Evolutionary conservation across 345 rosid species (phyloP).

Genomic region (Gossypium mustelinum): DNA sequence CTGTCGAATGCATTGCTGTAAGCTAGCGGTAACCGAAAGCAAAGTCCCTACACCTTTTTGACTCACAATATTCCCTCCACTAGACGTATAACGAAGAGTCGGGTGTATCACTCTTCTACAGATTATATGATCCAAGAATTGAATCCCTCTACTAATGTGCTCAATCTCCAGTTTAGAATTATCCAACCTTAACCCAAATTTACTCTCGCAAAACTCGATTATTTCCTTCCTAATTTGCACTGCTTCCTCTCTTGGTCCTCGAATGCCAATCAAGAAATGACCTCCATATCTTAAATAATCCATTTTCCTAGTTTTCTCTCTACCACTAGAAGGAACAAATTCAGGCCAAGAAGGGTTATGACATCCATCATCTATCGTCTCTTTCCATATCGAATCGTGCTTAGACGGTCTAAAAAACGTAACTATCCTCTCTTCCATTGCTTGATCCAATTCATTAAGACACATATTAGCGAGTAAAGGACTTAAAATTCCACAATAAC

Average conservation of each 20-base stretch:
- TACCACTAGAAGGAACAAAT: slow-evolving; percentile 91
- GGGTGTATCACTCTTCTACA: slow-evolving; percentile 78
- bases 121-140: slow-evolving; percentile 87
- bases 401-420: slow-evolving; percentile 71
- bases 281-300: slow-evolving; percentile 85
- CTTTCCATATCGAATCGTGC: slow-evolving; percentile 85
- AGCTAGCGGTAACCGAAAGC: slow-evolving; percentile 89
- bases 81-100: slow-evolving; percentile 74
- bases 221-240: slow-evolving; percentile 59
- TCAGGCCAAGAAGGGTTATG: slow-evolving; percentile 99
- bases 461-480: slow-evolving; percentile 85
- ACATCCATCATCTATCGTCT: slow-evolving; percentile 73
- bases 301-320: slow-evolving; percentile 91
- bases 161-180: slow-evolving; percentile 75
- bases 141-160: slow-evolving; percentile 80
- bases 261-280: slow-evolving; percentile 82
- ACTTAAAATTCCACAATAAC: slow-evolving; percentile 82
- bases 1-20: slow-evolving; percentile 76
- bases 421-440: slow-evolving; percentile 66
- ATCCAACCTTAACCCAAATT: slow-evolving; percentile 60
- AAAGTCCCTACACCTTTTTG: slow-evolving; percentile 88
- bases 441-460: slow-evolving; percentile 76
- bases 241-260: slow-evolving; percentile 91
- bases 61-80: slow-evolving; percentile 79
- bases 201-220: slow-evolving; percentile 62